Conservation (phyloP, 345 rosid species). For the Mercurialis annua region DNA sequence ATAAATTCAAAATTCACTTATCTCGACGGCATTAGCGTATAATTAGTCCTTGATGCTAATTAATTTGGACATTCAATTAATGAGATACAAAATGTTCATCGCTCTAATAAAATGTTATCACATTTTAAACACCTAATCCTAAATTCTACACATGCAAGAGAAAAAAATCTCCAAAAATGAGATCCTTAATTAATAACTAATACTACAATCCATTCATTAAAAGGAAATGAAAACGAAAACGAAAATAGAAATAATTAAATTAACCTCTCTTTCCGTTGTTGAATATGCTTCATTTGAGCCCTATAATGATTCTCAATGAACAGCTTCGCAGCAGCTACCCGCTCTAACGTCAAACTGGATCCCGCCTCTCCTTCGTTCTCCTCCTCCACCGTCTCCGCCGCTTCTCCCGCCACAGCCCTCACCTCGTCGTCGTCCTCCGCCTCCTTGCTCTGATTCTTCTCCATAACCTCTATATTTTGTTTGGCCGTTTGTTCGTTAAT, state of each 20-base stretch:
- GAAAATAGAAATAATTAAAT: not conserved
- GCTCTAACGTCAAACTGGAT: slow-evolving; percentile 45
- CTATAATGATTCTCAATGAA: slow-evolving; percentile 86
- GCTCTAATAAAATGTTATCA: not conserved
- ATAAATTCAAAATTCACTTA: too few relatives aligned
- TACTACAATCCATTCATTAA: too few relatives aligned
- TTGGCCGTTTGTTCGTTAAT: slow-evolving; percentile 12
- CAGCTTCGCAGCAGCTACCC: slow-evolving; percentile 86
- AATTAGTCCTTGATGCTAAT: too few relatives aligned
- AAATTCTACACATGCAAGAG: not conserved
- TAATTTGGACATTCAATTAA: not conserved
- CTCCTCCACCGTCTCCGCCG: slow-evolving; percentile 26
- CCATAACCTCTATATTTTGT: slow-evolving; percentile 34
- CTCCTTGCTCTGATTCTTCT: slow-evolving; percentile 17
- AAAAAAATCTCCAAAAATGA: not conserved
- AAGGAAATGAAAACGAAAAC: not conserved
- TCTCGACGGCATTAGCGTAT: too few relatives aligned
- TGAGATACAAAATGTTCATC: not conserved
- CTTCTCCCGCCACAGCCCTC: slow-evolving; percentile 24
- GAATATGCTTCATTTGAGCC: slow-evolving; percentile 74
- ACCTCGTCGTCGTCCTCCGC: slow-evolving; percentile 26
- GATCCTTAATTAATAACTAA: too few relatives aligned
- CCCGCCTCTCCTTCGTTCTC: slow-evolving; percentile 45
- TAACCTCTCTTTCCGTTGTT: slow-evolving; percentile 74
- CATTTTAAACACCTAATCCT: not conserved